Conservation (phyloP, 768 basidiomycete species). For the Lactarius hengduanensis region DNA sequence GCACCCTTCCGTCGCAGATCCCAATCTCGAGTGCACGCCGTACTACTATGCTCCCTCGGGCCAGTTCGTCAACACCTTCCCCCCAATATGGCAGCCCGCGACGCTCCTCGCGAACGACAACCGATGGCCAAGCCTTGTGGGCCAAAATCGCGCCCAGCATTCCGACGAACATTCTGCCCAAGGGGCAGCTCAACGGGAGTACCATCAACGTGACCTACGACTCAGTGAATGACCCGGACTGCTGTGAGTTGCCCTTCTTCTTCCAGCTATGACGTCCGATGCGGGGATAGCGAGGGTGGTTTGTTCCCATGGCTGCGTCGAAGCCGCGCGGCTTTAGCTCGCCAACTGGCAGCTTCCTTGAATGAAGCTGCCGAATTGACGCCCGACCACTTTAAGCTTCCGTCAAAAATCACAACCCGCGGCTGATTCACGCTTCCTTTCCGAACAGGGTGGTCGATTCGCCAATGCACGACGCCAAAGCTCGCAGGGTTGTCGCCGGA, state of each 20-base stretch:
- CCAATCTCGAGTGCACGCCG: constrained; percentile 21
- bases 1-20: constrained; percentile 10
- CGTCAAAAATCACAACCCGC: constrained; percentile 38
- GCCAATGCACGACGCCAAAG: constrained; percentile 50
- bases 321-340: background rate
- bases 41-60: constrained; percentile 24
- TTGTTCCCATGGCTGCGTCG: background rate
- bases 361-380: background rate
- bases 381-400: background rate
- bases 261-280: background rate
- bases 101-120: constrained; percentile 21
- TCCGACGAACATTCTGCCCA: constrained; percentile 47
- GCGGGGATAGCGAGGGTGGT: background rate
- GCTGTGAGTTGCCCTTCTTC: constrained; percentile 22
- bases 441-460: constrained; percentile 41
- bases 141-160: constrained; percentile 42
- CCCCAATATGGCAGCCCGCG: constrained; percentile 25
- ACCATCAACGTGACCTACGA: constrained; percentile 20
- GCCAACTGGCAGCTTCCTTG: background rate
- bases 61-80: constrained; percentile 12
- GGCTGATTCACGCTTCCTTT: background rate
- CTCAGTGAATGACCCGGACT: constrained; percentile 26
- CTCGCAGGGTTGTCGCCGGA: constrained; percentile 43
- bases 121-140: constrained; percentile 39
- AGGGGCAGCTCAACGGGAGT: constrained; percentile 29